Base-by-base conservation (phyloP, 192 early-diverging fungal genomes). In the Pilaira anomala region DNA sequence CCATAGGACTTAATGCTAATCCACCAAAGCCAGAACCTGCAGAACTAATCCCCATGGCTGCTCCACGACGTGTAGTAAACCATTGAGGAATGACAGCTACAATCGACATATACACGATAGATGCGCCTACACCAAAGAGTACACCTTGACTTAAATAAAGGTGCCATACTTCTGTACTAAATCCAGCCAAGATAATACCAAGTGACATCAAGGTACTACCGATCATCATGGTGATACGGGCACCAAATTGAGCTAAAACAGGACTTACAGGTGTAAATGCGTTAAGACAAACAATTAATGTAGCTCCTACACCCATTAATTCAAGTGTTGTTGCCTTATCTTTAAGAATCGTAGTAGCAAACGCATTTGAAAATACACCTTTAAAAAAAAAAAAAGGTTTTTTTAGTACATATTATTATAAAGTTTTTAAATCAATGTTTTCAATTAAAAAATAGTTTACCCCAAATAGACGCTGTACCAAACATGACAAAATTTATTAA, bases 1-100 rank as follows among this genome's bases (percentile, higher is more conserved):
- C 66, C 66, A 68, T 24, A 8, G 66, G 66, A 44, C 58, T 61
- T 8, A 68, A 29, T 14, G 59, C 58, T 22, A 68, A 69, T 7
- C 89, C 90, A 44, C 91, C 91, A 59, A 89, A 65, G 9, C 91
- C 91, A 11, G 80, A 73, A 7, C 91, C 91, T 46, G 87, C 57
- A 25, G 75, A 76, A 22, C 76, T 71, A 48, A 80, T 76, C 2
- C 85, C 85, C 13, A 80, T 72, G 0, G 85, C 85, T 24, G 90
- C 48, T 1, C 84, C 86, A 7, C 89, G 80, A 36, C 72, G 57
- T 56, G 76, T 83, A 42, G 66, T 61, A 8, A 68, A 68, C 83
- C 86, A 95, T 62, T 92, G 87, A 14, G 84, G 69, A 40, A 71
- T 53, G 9, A 61, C 44, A 12, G 63, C 40, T 19, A 71, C 64